phyloP scores from a whole-genome alignment of 768 basidiomycete species.

The Pleurotus cornucopiae region DNA sequence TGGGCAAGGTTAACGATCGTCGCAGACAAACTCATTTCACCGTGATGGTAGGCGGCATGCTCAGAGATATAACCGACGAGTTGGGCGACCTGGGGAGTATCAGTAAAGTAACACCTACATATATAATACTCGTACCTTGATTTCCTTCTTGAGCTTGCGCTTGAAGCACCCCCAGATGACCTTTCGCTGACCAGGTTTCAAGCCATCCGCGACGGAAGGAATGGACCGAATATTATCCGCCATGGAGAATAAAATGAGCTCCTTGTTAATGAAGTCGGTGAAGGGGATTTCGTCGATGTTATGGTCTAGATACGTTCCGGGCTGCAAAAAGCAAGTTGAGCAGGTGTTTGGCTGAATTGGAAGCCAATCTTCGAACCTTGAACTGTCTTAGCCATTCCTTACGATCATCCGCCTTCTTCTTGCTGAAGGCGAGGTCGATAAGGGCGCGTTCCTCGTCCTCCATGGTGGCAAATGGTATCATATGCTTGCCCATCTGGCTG shows the following conservation, averaged over 20 bases:
- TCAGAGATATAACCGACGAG: constrained; percentile 94
- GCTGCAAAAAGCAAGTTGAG: constrained; percentile 36
- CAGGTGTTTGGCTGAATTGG: constrained; percentile 4
- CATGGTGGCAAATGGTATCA: constrained; percentile 85
- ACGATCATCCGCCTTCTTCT: constrained; percentile 97
- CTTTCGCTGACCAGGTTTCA: constrained; percentile 97
- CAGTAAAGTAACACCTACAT: neutral
- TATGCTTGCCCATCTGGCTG: constrained; percentile 85
- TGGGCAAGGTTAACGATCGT: constrained; percentile 96
- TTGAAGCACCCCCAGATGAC: constrained; percentile 97
- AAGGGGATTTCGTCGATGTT: constrained; percentile 80
- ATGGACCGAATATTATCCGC: constrained; percentile 99
- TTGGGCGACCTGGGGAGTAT: constrained; percentile 72
- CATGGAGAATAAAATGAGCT: constrained; percentile 98
- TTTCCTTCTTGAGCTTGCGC: constrained; percentile 85
- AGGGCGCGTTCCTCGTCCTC: constrained; percentile 81
- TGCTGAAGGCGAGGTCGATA: constrained; percentile 98
- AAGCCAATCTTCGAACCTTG: constrained; percentile 44
- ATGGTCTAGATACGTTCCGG: constrained; percentile 93
- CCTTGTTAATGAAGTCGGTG: constrained; percentile 96
- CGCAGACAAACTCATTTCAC: constrained; percentile 79
- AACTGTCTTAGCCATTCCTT: constrained; percentile 98
- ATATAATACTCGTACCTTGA: constrained; percentile 56
- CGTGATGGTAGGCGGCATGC: constrained; percentile 95
- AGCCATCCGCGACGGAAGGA: constrained; percentile 87